These are phyloP conservation scores for Pisolithus albus DNA, from an alignment of 768 basidiomycete genomes.

Conservation along the genomic window DNA sequence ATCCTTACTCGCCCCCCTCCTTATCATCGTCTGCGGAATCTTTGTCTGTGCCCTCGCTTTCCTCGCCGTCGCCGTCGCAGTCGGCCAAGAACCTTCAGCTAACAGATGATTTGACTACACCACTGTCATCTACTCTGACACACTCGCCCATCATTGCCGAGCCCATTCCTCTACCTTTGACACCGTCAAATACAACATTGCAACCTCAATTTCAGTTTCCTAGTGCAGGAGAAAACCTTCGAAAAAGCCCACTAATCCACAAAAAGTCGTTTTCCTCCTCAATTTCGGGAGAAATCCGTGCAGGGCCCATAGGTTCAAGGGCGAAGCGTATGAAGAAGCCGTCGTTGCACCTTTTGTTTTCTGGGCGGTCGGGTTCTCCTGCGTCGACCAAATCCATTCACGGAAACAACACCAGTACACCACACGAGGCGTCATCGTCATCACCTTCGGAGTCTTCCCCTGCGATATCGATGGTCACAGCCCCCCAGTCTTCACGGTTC, in stretches of 20 bases:
- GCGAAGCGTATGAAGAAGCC: slow-evolving; percentile 52
- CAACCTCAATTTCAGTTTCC: slow-evolving; percentile 43
- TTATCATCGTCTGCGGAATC: slow-evolving; percentile 58
- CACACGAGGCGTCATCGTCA: slow-evolving; percentile 19
- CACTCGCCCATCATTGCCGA: slow-evolving; percentile 27
- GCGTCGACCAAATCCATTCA: slow-evolving; percentile 23
- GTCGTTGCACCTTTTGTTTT: slow-evolving; percentile 61
- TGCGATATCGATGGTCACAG: slow-evolving; percentile 45
- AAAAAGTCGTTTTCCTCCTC: slow-evolving; percentile 32
- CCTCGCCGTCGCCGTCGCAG: slow-evolving; percentile 35
- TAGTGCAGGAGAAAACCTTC: slow-evolving; percentile 24
- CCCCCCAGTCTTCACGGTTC: slow-evolving; percentile 43
- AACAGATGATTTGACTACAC: slow-evolving; percentile 24
- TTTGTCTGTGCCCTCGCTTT: slow-evolving; percentile 45
- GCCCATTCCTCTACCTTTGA: slow-evolving; percentile 20
- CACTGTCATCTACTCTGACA: slow-evolving; percentile 17
- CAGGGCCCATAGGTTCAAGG: slow-evolving; percentile 29
- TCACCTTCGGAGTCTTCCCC: slow-evolving; percentile 29
- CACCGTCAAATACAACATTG: slow-evolving; percentile 9
- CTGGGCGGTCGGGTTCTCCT: slow-evolving; percentile 54
- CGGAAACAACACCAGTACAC: slow-evolving; percentile 1
- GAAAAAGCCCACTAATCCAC: slow-evolving; percentile 24
- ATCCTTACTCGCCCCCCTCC: slow-evolving; percentile 35
- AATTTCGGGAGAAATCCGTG: slow-evolving; percentile 27
- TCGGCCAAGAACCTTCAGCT: slow-evolving; percentile 34